Evolutionary conservation across 176 grass and related monocot species (phyloP).

Genomic region (Carex pumila): DNA sequence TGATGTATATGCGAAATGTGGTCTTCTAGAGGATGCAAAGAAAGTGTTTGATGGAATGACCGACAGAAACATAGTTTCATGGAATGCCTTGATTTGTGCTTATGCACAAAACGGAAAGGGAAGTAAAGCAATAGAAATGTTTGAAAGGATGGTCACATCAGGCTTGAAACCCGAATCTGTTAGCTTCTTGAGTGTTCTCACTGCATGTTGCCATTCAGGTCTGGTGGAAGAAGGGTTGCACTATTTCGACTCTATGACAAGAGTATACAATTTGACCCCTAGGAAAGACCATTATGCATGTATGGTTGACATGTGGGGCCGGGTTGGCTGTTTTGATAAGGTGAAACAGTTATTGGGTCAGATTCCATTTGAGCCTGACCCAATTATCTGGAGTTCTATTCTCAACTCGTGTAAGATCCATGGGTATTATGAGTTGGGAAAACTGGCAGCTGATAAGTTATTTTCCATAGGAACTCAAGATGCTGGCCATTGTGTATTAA

Average conservation of each 20-base stretch:
- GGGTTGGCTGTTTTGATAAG: slow-evolving; percentile 52
- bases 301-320: slow-evolving; percentile 61
- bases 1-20: slow-evolving; percentile 75
- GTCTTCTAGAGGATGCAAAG: slow-evolving; percentile 49
- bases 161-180: slow-evolving; percentile 66
- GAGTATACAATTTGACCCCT: slow-evolving; percentile 39
- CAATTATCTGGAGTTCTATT: slow-evolving; percentile 86
- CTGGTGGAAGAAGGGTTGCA: slow-evolving; percentile 60
- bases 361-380: slow-evolving; percentile 52
- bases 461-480: slow-evolving; percentile 53
- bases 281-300: slow-evolving; percentile 82
- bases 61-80: slow-evolving; percentile 69
- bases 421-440: slow-evolving; percentile 64
- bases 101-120: slow-evolving; percentile 64
- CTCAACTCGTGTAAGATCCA: slow-evolving; percentile 82
- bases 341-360: slow-evolving; percentile 51
- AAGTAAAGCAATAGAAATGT: slow-evolving; percentile 60
- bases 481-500: slow-evolving; percentile 49
- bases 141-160: slow-evolving; percentile 48
- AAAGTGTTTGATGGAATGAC: slow-evolving; percentile 61
- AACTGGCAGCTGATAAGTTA: slow-evolving; percentile 65
- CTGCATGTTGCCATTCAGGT: slow-evolving; percentile 70
- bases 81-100: slow-evolving; percentile 71
- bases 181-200: slow-evolving; percentile 69
- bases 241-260: slow-evolving; percentile 64